Base-by-base conservation (phyloP, 2,329 filamentous ascomycete genomes). In the Magnaporthiopsis incrustans region DNA sequence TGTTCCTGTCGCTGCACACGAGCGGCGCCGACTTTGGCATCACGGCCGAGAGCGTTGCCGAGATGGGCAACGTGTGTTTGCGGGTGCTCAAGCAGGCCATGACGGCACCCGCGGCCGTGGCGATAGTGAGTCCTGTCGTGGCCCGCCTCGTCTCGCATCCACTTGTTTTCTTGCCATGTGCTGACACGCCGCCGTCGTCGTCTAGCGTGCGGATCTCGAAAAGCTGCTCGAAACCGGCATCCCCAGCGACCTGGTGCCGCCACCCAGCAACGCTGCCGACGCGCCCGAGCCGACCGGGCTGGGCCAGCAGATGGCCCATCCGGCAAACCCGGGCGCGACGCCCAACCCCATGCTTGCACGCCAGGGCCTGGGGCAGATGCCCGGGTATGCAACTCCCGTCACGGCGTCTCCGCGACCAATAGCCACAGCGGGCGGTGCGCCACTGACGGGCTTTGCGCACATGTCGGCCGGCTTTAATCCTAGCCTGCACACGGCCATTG, bases 51-150 rank as follows among this genome's bases (percentile, higher is more conserved):
- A 74, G 76, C 22, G 78, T 84, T 27, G 70, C 77, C 58, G 81
- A 85, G 62, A 77, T 82, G 57, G 79, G 80, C 3, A 76, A 74
- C n/a, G 75, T 81, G 11, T 85, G 83, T 64, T 70, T 84, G 15
- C 77, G 78, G 18, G 79, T 82, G 7, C 79, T 82, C 22, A 78
- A 78, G 66, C 77, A 81, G 59, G 83, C 81, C 70, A 81, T 80
- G 38, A 76, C 79, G 3, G 79, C 83, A 15, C 77, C 81, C 14
- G 82, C 83, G 0, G 80, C 81, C 2, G 76, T 76, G 32, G 78
- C 78, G 2, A 82, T 80, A 65, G 77, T 79, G 72, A 73, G 77
- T 72, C 56, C 73, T 59, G 26, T 15, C 57, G 2, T 30, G 12
- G 12, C 38, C 26, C 3, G 8, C 7, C 38, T 62, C 12, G 18